Evolutionary conservation across 768 basidiomycete species (phyloP).

Genomic region (Leccinum subgranulosum): DNA sequence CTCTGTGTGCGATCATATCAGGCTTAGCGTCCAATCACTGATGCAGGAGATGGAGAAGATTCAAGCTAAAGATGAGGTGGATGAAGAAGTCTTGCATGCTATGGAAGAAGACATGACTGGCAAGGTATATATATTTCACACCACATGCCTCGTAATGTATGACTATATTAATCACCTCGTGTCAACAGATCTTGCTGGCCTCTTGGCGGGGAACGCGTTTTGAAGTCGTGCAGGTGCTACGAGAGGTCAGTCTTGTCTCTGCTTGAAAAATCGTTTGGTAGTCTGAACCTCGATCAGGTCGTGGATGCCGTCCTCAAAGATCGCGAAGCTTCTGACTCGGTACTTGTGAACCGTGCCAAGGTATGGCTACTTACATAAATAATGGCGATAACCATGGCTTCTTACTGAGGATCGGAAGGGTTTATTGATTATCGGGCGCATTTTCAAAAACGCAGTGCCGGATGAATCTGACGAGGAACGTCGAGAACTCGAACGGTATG

Average conservation of each 20-base stretch:
- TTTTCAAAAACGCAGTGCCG: constrained; percentile 81
- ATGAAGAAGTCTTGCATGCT: constrained; percentile 80
- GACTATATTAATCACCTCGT: background rate
- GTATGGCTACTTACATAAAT: constrained; percentile 35
- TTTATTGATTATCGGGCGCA: constrained; percentile 81
- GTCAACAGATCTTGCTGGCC: constrained; percentile 78
- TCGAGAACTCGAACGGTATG: constrained; percentile 88
- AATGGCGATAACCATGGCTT: background rate
- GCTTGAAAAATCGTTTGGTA: constrained; percentile 1
- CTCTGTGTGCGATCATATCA: constrained; percentile 26
- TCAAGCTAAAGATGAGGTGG: constrained; percentile 84
- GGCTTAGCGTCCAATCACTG: constrained; percentile 25
- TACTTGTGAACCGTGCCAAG: constrained; percentile 82
- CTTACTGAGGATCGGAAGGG: constrained; percentile 45
- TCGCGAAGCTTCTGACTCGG: constrained; percentile 62
- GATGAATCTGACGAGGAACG: constrained; percentile 94
- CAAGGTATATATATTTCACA: constrained; percentile 50
- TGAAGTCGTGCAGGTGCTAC: constrained; percentile 88
- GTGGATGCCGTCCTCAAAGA: constrained; percentile 86
- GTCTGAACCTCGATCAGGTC: constrained; percentile 40
- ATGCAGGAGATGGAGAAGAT: constrained; percentile 84
- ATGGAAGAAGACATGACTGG: constrained; percentile 93
- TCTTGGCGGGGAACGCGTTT: constrained; percentile 97
- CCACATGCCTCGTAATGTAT: background rate
- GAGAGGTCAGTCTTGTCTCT: constrained; percentile 45